phyloP scores from a whole-genome alignment of 2,329 filamentous ascomycete genomes.

The Cladophialophora carrionii region DNA sequence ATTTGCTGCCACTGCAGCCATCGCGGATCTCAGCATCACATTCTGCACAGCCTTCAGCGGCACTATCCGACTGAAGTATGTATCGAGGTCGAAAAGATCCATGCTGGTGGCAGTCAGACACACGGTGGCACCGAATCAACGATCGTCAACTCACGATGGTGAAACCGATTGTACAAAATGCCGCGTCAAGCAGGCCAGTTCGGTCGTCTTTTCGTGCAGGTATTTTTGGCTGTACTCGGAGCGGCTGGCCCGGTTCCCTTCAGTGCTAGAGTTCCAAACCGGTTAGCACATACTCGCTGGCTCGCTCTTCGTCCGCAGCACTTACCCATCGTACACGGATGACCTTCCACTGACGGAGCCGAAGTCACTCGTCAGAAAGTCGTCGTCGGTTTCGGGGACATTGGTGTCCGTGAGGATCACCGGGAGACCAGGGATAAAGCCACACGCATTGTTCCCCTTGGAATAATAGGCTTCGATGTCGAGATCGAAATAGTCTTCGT shows the following conservation, averaged over 20 bases:
- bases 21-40: constrained; percentile 44
- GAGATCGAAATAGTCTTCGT: constrained; percentile 38
- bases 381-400: constrained; percentile 34
- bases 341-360: constrained; percentile 33
- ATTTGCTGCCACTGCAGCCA: constrained; percentile 48
- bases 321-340: constrained; percentile 29
- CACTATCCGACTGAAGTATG: constrained; percentile 46
- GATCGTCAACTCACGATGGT: constrained; percentile 36
- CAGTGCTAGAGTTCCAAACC: constrained; percentile 13
- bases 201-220: constrained; percentile 35
- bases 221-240: constrained; percentile 36
- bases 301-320: neutral
- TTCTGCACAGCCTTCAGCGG: constrained; percentile 46
- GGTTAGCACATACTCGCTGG: neutral
- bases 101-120: constrained; percentile 38
- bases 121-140: neutral
- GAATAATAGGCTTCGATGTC: constrained; percentile 37
- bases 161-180: constrained; percentile 45
- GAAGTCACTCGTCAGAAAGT: constrained; percentile 33
- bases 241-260: constrained; percentile 26
- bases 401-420: constrained; percentile 35
- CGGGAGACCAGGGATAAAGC: constrained; percentile 36
- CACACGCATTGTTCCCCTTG: constrained; percentile 37
- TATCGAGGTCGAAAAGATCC: constrained; percentile 48
- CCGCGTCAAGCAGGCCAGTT: constrained; percentile 46